Evolutionary conservation across 2,329 filamentous ascomycete genomes (phyloP).

Genomic region (Aspergillus novoparasiticus): DNA sequence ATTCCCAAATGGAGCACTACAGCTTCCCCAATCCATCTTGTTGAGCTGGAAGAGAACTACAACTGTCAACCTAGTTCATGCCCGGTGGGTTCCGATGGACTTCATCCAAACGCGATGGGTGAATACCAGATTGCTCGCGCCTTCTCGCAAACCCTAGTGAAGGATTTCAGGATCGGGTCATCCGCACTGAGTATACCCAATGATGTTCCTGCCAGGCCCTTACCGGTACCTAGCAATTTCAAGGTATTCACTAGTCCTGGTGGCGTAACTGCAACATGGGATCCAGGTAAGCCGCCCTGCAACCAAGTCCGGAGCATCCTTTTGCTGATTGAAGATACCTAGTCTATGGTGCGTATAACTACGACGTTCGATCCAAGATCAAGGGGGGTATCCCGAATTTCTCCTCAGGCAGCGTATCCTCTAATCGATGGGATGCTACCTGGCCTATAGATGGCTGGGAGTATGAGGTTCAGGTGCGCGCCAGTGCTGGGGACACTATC

Average conservation of each 20-base stretch:
- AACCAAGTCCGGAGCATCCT: not conserved
- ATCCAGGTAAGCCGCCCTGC: not conserved
- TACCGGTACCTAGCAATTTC: not conserved
- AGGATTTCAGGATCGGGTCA: not conserved
- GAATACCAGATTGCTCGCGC: conserved; percentile 3
- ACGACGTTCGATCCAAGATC: not conserved
- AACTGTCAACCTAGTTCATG: not conserved
- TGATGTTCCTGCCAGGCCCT: not conserved
- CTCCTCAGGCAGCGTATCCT: not conserved
- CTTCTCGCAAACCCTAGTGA: not conserved
- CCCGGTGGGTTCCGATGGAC: conserved; percentile 5
- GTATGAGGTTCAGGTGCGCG: no score
- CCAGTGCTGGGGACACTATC: no score
- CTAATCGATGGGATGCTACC: not conserved
- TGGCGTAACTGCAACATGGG: not conserved
- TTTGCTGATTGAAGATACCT: not conserved
- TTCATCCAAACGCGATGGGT: conserved; percentile 4
- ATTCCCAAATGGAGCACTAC: not conserved
- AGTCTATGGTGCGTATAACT: not conserved
- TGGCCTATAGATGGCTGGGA: no score
- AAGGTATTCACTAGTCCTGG: not conserved
- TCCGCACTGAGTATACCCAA: not conserved
- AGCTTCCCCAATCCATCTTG: not conserved
- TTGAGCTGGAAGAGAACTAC: not conserved
- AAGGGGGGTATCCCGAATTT: not conserved